phyloP scores from a whole-genome alignment of 257 asterid species.

The Petunia axillaris region DNA sequence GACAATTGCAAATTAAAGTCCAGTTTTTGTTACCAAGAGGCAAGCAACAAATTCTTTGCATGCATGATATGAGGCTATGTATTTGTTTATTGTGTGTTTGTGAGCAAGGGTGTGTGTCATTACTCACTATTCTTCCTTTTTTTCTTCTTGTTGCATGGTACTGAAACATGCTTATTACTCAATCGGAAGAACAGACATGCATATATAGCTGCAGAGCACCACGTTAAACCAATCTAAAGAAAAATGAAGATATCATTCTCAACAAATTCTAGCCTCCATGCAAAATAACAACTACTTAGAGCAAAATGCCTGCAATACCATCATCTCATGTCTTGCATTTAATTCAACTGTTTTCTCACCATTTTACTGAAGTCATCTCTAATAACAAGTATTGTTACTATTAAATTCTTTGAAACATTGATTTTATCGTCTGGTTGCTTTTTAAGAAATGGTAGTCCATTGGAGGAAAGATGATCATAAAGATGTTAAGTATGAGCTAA shows the following conservation, averaged over 20 bases:
- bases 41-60: neutral
- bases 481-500: neutral
- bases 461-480: constrained; percentile 3
- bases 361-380: neutral
- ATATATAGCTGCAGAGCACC: neutral
- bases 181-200: neutral
- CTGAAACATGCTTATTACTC: neutral
- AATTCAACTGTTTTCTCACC: neutral
- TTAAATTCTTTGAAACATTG: neutral
- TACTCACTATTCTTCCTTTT: neutral
- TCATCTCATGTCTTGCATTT: constrained; percentile 9
- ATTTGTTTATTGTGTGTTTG: constrained; percentile 1
- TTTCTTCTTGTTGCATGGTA: neutral
- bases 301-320: constrained; percentile 18
- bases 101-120: neutral
- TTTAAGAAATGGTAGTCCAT: neutral
- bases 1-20: neutral
- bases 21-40: constrained; percentile 1
- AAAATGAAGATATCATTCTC: neutral
- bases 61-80: neutral
- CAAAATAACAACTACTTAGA: neutral
- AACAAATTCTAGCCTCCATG: neutral
- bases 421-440: neutral
- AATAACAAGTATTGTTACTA: neutral
- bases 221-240: neutral